phyloP scores from a whole-genome alignment of 441 rosid species.

The Erodium chrysanthum region DNA sequence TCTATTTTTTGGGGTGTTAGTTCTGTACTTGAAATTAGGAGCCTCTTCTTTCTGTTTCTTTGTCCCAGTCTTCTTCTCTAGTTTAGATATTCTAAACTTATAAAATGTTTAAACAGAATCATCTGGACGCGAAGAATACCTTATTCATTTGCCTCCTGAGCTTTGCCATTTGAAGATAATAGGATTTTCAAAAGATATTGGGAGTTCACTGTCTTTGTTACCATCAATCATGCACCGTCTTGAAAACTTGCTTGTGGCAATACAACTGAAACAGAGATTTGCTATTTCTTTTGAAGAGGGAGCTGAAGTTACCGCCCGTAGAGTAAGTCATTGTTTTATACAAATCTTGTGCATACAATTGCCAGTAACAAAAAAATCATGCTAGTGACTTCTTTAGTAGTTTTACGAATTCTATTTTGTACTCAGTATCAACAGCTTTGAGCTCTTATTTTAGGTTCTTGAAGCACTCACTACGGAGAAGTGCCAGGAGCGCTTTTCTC shows the following conservation, averaged over 20 bases:
- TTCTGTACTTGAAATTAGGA: not conserved
- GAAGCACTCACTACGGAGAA: conserved; percentile 96
- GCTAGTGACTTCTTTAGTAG: conserved; percentile 3
- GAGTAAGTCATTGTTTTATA: conserved; percentile 36
- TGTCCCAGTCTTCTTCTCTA: conserved; percentile 9
- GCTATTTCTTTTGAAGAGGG: conserved; percentile 66
- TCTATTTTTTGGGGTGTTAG: not conserved
- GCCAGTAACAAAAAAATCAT: not conserved
- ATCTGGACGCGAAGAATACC: conserved; percentile 66
- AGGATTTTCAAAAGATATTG: conserved; percentile 84
- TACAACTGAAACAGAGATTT: conserved; percentile 63
- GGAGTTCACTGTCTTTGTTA: conserved; percentile 79
- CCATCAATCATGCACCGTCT: conserved; percentile 92
- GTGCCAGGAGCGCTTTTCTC: conserved; percentile 92
- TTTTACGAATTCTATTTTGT: conserved; percentile 12
- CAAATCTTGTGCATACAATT: not conserved
- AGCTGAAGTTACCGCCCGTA: conserved; percentile 55
- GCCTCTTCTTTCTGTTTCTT: conserved; percentile 11
- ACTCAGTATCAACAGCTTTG: conserved; percentile 21
- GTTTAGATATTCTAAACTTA: conserved; percentile 5
- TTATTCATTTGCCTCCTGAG: conserved; percentile 74
- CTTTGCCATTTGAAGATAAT: conserved; percentile 78
- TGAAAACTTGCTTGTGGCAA: conserved; percentile 86
- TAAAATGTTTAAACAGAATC: conserved; percentile 39
- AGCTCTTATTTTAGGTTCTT: conserved; percentile 44